Evolutionary conservation across 2,329 filamentous ascomycete species (phyloP).

Genomic region (Mycogone perniciosa): DNA sequence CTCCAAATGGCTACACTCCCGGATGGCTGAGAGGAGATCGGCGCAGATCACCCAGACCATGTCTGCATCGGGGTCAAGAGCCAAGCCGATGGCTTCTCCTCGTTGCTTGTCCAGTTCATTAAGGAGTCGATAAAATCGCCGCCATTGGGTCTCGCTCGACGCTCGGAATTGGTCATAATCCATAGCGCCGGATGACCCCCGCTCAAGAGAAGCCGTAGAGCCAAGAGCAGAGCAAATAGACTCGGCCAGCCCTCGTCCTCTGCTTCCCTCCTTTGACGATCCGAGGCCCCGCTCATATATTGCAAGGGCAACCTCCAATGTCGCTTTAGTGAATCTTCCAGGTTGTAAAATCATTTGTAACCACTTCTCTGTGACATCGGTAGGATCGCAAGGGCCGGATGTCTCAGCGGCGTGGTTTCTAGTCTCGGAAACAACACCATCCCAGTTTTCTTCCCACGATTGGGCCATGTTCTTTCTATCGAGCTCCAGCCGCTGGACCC

Average conservation of each 20-base stretch:
- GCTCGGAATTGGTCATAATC: constrained; percentile 70
- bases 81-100: constrained; percentile 72
- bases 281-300: constrained; percentile 67
- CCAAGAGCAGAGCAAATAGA: constrained; percentile 68
- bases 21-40: constrained; percentile 71
- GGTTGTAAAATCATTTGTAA: constrained; percentile 75
- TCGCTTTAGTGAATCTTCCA: constrained; percentile 71
- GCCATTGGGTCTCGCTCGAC: constrained; percentile 79
- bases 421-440: constrained; percentile 57
- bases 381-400: constrained; percentile 57
- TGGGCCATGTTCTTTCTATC: constrained; percentile 56
- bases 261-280: constrained; percentile 30
- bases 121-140: constrained; percentile 78
- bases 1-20: constrained; percentile 75
- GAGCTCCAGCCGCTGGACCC: constrained; percentile 68
- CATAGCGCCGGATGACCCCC: constrained; percentile 55
- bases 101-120: constrained; percentile 81
- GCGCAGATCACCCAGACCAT: constrained; percentile 81
- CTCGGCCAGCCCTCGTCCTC: constrained; percentile 60
- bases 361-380: constrained; percentile 78
- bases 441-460: constrained; percentile 66
- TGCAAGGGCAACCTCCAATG: constrained; percentile 73
- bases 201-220: constrained; percentile 59
- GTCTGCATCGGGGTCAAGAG: constrained; percentile 62
- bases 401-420: constrained; percentile 47